Percentiles rank a stretch among this genome's conserved stretches.
These are phyloP conservation scores for Malus hybrid DNA, from an alignment of 331 rosid species.

Conservation along the genomic window DNA sequence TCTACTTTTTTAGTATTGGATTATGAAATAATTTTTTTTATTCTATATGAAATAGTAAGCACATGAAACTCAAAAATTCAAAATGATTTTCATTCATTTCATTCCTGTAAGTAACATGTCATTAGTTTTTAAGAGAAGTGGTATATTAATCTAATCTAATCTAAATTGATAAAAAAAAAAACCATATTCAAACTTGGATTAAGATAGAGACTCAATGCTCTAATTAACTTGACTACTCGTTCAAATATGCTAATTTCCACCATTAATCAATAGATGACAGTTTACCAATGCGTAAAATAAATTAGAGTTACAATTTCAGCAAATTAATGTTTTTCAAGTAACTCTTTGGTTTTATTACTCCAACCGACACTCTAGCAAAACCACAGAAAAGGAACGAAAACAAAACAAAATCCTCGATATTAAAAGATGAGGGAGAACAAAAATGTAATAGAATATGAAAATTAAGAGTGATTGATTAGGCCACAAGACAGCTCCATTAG, in stretches of 20 bases:
- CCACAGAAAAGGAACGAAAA: neutral
- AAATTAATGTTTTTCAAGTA: neutral
- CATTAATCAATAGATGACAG: neutral
- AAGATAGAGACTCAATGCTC: no score
- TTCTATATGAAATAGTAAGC: no score
- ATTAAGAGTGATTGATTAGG: constrained; percentile 17
- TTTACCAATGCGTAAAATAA: neutral
- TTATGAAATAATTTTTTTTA: no score
- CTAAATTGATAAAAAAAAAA: no score
- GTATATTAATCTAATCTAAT: no score
- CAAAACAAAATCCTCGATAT: neutral
- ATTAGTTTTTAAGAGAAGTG: no score
- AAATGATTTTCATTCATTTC: no score
- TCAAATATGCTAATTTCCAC: neutral
- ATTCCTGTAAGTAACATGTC: no score
- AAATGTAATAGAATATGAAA: neutral
- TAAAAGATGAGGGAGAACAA: neutral
- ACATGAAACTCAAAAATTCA: no score
- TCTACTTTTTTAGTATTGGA: no score
- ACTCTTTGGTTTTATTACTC: neutral
- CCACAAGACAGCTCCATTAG: constrained; percentile 73
- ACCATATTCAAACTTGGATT: no score
- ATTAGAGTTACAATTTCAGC: neutral
- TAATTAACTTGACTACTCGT: no score
- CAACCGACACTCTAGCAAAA: neutral